Evolutionary conservation across 1,139 yeast species (phyloP), one percentile per base, ranked within the genome.

Genomic region (Hanseniaspora sp.): DNA sequence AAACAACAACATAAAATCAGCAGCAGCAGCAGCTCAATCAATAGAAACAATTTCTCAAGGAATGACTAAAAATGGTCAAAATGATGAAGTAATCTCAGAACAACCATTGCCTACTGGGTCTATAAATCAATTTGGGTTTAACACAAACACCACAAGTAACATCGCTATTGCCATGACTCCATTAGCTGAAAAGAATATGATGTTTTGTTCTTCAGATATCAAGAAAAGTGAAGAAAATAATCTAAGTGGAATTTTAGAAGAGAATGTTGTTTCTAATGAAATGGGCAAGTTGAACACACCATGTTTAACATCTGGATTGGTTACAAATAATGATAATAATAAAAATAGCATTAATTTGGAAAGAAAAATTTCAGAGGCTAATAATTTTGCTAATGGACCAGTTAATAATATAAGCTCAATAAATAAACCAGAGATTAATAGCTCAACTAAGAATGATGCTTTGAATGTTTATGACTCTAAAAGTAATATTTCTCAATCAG

Each of bases 121-220:
- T 57, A 74, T 79, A 12, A 80, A 83, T 64, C 84, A 83, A 63
- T 80, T 80, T 71, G 84, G 88, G 48, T 74, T 80, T 59, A 75
- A 78, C 63, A 76, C 81, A 1, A 69, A 77, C 12, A 76, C 73
- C 48, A 72, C 78, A 2, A 71, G 74, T 5, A 71, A 71, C 48
- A 64, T 74, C 28, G 79, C 83, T 13, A 69, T 82, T 61, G 76
- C 86, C 0, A 83, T 83, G 94, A 83, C 94, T 0, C 94, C 92
- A 0, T 80, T 83, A 1, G 75, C 85, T 1, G 94, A 83, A 61
- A 80, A 74, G 60, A 78, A 68, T 28, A 61, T 53, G 53, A 28
- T 48, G 28, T 52, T 52, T 31, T n/a, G 18, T 11, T 54, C 52
- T 49, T 59, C 60, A 12, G 51, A 46, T 30, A 46, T 41, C 8